Evolutionary conservation across 140 eudicot species (phyloP).

Genomic region (Stevia rebaudiana): DNA sequence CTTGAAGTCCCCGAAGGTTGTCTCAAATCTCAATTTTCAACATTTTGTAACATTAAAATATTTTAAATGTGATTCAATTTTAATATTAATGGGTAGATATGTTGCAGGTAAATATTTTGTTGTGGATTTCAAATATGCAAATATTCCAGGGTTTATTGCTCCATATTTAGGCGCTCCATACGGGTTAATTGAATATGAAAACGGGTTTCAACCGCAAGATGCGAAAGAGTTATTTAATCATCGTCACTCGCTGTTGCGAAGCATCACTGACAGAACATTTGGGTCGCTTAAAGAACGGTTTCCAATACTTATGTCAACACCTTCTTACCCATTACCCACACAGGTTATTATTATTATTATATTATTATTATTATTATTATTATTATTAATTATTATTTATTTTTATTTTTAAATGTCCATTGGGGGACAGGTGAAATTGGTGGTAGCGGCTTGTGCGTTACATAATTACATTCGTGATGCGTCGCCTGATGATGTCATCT

Average conservation of each 20-base stretch:
- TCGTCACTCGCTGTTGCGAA: slow-evolving; percentile 39
- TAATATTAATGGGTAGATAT: not conserved
- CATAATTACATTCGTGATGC: slow-evolving; percentile 53
- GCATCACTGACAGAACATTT: slow-evolving; percentile 38
- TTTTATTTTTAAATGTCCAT: no score
- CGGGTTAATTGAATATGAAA: slow-evolving; percentile 24
- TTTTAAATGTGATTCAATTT: not conserved
- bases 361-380: not conserved
- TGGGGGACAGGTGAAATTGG: slow-evolving; percentile 35
- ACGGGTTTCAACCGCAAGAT: slow-evolving; percentile 38
- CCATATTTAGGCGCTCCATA: slow-evolving; percentile 40
- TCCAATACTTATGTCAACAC: slow-evolving; percentile 53
- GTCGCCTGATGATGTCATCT: slow-evolving; percentile 45
- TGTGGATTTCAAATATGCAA: slow-evolving; percentile 46
- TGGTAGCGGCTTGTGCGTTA: slow-evolving; percentile 54
- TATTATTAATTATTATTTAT: no score
- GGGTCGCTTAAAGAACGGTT: slow-evolving; percentile 53
- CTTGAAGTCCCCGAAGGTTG: slow-evolving; percentile 55
- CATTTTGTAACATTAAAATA: not conserved
- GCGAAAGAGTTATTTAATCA: slow-evolving; percentile 44
- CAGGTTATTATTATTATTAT: slow-evolving; percentile 8
- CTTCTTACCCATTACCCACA: slow-evolving; percentile 58
- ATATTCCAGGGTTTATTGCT: slow-evolving; percentile 53
- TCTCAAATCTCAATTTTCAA: not conserved
- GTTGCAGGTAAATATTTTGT: slow-evolving; percentile 51